A percentile compares a stretch with the other conserved stretches of the same genome.
phyloP scores from a whole-genome alignment of 495 filamentous ascomycete species.

The Cetradonia linearis region DNA sequence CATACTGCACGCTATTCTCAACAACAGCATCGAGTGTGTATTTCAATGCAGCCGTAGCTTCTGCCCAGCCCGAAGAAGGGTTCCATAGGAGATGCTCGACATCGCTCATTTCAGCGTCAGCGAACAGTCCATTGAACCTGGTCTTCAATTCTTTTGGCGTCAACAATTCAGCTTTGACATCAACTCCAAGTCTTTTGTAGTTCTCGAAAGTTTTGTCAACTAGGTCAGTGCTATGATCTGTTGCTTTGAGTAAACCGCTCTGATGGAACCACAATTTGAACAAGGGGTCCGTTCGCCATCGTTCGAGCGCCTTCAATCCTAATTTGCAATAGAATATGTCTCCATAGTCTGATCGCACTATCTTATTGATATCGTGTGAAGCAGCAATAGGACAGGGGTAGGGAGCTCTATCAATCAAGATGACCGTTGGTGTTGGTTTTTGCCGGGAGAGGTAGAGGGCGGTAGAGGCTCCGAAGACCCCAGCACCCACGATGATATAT shows the following conservation, averaged over 20 bases:
- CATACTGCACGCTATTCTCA: slow-evolving; percentile 42
- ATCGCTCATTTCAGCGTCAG: slow-evolving; percentile 42
- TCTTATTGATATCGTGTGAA: slow-evolving; percentile 60
- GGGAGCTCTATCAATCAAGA: slow-evolving; percentile 47
- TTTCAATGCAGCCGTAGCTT: slow-evolving; percentile 44
- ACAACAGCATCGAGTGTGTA: slow-evolving; percentile 38
- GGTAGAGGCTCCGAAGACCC: slow-evolving; percentile 57
- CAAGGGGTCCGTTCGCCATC: slow-evolving; percentile 44
- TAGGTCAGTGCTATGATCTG: slow-evolving; percentile 34
- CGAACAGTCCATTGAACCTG: slow-evolving; percentile 40
- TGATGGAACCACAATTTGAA: slow-evolving; percentile 48
- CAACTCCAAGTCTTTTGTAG: slow-evolving; percentile 37
- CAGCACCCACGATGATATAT: slow-evolving; percentile 36
- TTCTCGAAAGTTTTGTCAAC: slow-evolving; percentile 40
- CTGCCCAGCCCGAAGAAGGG: slow-evolving; percentile 49
- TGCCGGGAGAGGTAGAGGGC: slow-evolving; percentile 47
- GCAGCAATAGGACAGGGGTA: slow-evolving; percentile 41
- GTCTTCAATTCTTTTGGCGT: slow-evolving; percentile 36
- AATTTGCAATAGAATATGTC: slow-evolving; percentile 47
- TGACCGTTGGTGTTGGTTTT: slow-evolving; percentile 42
- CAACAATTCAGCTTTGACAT: slow-evolving; percentile 33
- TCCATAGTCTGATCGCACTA: slow-evolving; percentile 55
- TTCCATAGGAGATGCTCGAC: slow-evolving; percentile 43
- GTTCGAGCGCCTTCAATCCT: slow-evolving; percentile 45
- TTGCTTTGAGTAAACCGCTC: slow-evolving; percentile 44